These are phyloP conservation scores for Hypoxylon cercidicola DNA, from an alignment of 495 filamentous ascomycete species.

Conservation along the genomic window DNA sequence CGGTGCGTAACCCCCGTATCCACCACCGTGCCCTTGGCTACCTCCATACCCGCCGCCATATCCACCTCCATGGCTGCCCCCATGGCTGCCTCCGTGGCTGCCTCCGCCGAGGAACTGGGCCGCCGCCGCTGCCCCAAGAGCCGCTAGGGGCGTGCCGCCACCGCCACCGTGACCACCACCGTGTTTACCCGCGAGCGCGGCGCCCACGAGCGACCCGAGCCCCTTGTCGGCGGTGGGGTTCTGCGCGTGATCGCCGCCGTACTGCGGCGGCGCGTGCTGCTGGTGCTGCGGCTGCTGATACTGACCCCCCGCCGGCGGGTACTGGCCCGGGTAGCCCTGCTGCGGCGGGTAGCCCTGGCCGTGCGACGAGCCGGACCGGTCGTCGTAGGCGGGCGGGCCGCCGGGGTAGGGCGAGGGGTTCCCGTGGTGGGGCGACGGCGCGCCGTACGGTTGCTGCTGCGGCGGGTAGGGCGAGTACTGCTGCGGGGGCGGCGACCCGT, in stretches of 20 bases:
- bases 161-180: constrained; percentile 7
- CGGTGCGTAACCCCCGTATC: constrained; percentile 19
- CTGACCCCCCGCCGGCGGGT: too few relatives aligned
- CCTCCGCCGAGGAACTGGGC: constrained; percentile 31
- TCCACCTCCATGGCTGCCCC: constrained; percentile 2
- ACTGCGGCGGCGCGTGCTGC: constrained; percentile 27
- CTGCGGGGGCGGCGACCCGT: constrained; percentile 38
- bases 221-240: constrained; percentile 35
- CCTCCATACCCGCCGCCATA: not conserved
- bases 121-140: constrained; percentile 36
- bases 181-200: constrained; percentile 30
- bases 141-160: constrained; percentile 19
- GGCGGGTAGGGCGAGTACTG: constrained; percentile 40
- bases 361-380: constrained; percentile 26
- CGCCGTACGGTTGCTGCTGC: constrained; percentile 37
- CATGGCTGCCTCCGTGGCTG: constrained; percentile 11
- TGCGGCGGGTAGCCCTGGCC: constrained; percentile 36
- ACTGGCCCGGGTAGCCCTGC: constrained; percentile 40
- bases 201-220: constrained; percentile 37
- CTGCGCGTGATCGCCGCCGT: constrained; percentile 19
- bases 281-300: constrained; percentile 34
- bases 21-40: constrained; percentile 10
- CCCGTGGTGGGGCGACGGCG: constrained; percentile 32
- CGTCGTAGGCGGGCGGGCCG: constrained; percentile 34
- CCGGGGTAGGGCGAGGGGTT: constrained; percentile 36